These are phyloP conservation scores for Tolypocladium pustulatum DNA, from an alignment of 2,329 filamentous ascomycete genomes.

Conservation along the genomic window DNA sequence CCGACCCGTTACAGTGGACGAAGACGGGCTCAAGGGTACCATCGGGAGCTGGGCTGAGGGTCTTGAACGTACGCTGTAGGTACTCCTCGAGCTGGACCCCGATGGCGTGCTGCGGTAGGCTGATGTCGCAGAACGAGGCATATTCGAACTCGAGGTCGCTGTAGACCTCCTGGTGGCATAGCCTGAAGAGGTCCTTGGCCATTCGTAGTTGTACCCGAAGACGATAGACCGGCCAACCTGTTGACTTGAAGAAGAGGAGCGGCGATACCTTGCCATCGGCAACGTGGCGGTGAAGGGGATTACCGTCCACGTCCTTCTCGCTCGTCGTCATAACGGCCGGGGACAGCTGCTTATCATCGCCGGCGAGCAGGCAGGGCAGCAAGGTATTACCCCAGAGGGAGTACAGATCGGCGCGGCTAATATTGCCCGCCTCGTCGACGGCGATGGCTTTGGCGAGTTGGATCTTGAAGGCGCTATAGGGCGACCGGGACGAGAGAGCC, in stretches of 20 bases:
- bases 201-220: constrained; percentile 9
- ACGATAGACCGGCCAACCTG: not conserved
- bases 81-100: not conserved
- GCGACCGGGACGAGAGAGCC: no score
- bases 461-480: no score
- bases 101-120: not conserved
- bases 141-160: not conserved
- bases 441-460: no score
- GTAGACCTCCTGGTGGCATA: constrained; percentile 7
- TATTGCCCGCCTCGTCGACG: no score
- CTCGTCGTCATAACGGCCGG: not conserved
- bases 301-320: not conserved
- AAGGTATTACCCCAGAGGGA: no score
- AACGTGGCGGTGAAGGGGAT: not conserved
- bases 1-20: constrained; percentile 8
- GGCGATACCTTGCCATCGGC: not conserved
- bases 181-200: constrained; percentile 10
- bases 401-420: no score
- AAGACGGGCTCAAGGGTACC: constrained; percentile 7
- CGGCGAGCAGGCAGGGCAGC: no score
- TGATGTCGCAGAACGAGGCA: not conserved
- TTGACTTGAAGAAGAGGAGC: not conserved
- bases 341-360: no score
- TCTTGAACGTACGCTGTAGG: not conserved
- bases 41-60: not conserved